A percentile compares a stretch with the other conserved stretches of the same genome.
Conservation (phyloP, 495 filamentous ascomycete species). For the Terfezia claveryi region DNA sequence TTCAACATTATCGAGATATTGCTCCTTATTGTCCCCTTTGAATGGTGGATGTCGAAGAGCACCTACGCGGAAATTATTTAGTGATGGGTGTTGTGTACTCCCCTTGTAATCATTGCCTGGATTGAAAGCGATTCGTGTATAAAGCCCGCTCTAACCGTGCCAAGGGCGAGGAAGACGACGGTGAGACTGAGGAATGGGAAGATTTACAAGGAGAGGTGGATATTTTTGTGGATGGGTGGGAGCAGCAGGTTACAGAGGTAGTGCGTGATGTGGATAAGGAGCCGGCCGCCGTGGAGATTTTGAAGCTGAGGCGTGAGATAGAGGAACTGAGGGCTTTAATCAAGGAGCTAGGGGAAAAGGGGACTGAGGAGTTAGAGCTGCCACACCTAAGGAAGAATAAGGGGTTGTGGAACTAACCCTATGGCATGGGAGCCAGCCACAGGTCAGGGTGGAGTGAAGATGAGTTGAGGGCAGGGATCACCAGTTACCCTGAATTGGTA, state of each 20-base stretch:
- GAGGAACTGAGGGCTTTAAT: slow-evolving; percentile 14
- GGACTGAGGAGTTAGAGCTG: no score
- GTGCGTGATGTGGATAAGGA: slow-evolving; percentile 61
- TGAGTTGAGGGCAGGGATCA: no score
- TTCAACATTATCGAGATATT: slow-evolving; percentile 88
- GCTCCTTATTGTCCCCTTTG: slow-evolving; percentile 54
- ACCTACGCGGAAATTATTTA: slow-evolving; percentile 60
- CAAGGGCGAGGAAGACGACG: slow-evolving; percentile 75
- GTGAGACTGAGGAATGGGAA: slow-evolving; percentile 80
- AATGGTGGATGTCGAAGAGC: slow-evolving; percentile 74
- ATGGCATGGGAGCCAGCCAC: no score
- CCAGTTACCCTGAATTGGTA: no score
- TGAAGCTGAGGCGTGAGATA: slow-evolving; percentile 44
- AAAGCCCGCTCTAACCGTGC: slow-evolving; percentile 48
- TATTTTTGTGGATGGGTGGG: slow-evolving; percentile 63
- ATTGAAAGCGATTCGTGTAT: slow-evolving; percentile 50
- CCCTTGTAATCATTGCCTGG: slow-evolving; percentile 55
- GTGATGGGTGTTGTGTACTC: slow-evolving; percentile 77
- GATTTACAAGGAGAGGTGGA: slow-evolving; percentile 48
- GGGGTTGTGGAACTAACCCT: no score
- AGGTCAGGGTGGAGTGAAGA: no score
- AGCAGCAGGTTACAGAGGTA: slow-evolving; percentile 44
- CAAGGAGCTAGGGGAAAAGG: no score
- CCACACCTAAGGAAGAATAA: no score
- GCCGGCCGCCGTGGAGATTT: slow-evolving; percentile 40